Percentiles rank a stretch among this genome's conserved stretches.
phyloP scores from a whole-genome alignment of 2,329 filamentous ascomycete species.

The Talaromyces sp. region DNA sequence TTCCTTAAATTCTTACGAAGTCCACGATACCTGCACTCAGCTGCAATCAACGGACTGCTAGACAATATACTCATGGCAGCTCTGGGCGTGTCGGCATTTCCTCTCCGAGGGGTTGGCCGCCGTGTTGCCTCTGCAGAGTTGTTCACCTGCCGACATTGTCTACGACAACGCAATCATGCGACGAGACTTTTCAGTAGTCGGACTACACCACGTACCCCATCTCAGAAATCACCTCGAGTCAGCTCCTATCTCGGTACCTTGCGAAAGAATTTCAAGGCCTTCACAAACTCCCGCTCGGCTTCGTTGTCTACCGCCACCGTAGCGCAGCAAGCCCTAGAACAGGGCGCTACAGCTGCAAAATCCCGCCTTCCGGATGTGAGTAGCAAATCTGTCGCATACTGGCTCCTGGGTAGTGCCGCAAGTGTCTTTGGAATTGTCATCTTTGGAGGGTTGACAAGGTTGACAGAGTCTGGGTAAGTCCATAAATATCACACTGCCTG shows the following conservation, averaged over 20 bases:
- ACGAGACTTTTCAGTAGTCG: conserved; percentile 29
- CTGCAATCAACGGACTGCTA: not conserved
- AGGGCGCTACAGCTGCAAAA: conserved; percentile 26
- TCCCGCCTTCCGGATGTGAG: conserved; percentile 55
- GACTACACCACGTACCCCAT: conserved; percentile 23
- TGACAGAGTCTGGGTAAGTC: conserved; percentile 88
- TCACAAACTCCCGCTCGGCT: not conserved
- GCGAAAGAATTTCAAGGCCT: conserved; percentile 16
- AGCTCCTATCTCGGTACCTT: conserved; percentile 27
- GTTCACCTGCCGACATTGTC: conserved; percentile 41
- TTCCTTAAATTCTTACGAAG: not conserved
- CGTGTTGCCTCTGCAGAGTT: conserved; percentile 33
- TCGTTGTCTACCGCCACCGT: conserved; percentile 15
- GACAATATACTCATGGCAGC: conserved; percentile 27
- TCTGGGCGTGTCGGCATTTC: conserved; percentile 26
- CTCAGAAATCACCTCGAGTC: conserved; percentile 23
- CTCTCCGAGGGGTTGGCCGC: conserved; percentile 32
- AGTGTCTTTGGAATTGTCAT: conserved; percentile 97
- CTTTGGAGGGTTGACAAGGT: conserved; percentile 83
- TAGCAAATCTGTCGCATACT: conserved; percentile 77
- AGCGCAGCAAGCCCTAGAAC: conserved; percentile 18
- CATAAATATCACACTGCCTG: not conserved
- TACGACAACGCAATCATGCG: conserved; percentile 28
- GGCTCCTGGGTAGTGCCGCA: conserved; percentile 83
- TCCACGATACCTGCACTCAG: not conserved